Evolutionary conservation across 108 stramenopile genomes (phyloP), one percentile per base, ranked within the genome.

Genomic region (Nannochloropsis salina): DNA sequence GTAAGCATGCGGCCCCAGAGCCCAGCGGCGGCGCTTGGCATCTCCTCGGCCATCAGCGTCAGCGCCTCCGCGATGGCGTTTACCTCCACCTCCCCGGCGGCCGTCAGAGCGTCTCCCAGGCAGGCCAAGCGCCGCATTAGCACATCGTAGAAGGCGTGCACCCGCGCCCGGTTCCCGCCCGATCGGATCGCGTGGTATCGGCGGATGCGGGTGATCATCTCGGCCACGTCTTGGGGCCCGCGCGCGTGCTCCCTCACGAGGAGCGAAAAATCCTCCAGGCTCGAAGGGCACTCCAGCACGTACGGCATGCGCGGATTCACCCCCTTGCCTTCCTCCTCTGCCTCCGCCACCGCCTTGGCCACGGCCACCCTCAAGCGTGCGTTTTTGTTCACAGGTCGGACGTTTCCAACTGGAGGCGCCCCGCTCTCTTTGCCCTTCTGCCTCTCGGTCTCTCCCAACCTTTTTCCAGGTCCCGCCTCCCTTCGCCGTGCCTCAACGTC

Each of bases 71-170:
- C 87, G 6, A 97, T 41, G 15, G 90, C 81, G 85, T 94, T 86
- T 11, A 95, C 87, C 89, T 95, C 94, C 31, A 93, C 90, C 82
- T 92, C 93, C 31, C 94, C 90, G 43, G 92, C 94, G 42, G 95
- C 90, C 83, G 93, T 94, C 11, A 86, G 61, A n/a, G 61, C 61
- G 81, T 82, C 82, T 15, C 89, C 90, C 42, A 91, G 45, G 43
- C 90, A 89, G 12, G 81, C 84, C 83, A 96, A 98, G 82, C 96
- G 91, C 44, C 94, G 92, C 61, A 97, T 86, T 79, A 97, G 93
- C 1, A 98, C 95, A 81, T 95, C 95, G 84, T 96, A 97, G 86
- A 95, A 97, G 83, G 96, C 96, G 88, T 96, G 95, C 95, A 98
- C 95, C 42, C 88, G 92, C 86, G 96, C 95, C 83, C 91, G 94